phyloP scores from a whole-genome alignment of 768 basidiomycete species.

The Myochromella boudieri region DNA sequence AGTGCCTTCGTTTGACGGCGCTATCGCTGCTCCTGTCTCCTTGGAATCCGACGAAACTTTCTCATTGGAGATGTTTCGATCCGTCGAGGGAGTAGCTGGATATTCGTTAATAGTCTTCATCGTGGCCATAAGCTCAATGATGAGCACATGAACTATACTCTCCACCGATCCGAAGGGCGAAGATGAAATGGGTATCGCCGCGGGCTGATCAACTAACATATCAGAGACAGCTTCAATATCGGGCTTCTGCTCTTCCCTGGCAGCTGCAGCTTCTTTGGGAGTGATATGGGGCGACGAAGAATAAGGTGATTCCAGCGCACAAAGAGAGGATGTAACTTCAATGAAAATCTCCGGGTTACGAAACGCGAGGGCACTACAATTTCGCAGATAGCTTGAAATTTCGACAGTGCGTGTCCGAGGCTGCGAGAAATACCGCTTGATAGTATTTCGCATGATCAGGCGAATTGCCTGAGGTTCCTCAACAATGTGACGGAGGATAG shows the following conservation, averaged over 20 bases:
- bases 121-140: constrained; percentile 66
- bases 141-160: constrained; percentile 64
- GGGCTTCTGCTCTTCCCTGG: constrained; percentile 22
- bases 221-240: constrained; percentile 33
- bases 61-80: neutral
- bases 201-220: constrained; percentile 59
- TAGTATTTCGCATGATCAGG: constrained; percentile 76
- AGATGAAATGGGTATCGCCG: constrained; percentile 13
- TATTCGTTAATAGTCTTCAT: constrained; percentile 46
- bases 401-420: constrained; percentile 71
- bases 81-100: constrained; percentile 13
- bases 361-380: constrained; percentile 75
- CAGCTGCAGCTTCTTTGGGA: constrained; percentile 41
- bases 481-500: constrained; percentile 88
- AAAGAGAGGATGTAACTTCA: constrained; percentile 66
- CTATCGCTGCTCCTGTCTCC: neutral
- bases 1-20: too few relatives aligned
- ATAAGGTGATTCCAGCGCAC: constrained; percentile 68
- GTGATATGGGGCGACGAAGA: constrained; percentile 57
- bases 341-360: constrained; percentile 81
- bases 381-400: constrained; percentile 68
- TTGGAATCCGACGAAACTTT: neutral
- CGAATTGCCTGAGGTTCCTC: constrained; percentile 72
- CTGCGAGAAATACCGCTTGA: constrained; percentile 78
- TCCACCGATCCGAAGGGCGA: constrained; percentile 49